phyloP scores from a whole-genome alignment of 1,284 basidiomycete genomes.

The Heterobasidion irregulare region DNA sequence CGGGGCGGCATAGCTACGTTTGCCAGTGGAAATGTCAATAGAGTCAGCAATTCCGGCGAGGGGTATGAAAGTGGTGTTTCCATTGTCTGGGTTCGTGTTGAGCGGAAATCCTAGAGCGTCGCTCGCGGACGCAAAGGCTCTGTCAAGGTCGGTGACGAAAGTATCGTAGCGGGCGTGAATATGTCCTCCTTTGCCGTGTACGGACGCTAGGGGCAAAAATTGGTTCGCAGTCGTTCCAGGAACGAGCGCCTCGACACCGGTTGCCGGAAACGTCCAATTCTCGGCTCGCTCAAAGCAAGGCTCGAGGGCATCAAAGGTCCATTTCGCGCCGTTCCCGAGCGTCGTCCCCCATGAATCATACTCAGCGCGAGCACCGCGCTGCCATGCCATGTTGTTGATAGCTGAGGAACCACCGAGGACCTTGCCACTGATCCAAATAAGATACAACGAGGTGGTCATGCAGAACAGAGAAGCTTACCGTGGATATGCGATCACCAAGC shows the following conservation, averaged over 20 bases:
- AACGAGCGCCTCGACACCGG: slow-evolving; percentile 3
- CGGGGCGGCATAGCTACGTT: slow-evolving; percentile 11
- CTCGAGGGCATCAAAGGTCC: slow-evolving; percentile 10
- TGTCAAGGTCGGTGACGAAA: slow-evolving; percentile 10
- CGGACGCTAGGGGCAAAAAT: neutral
- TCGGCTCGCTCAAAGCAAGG: slow-evolving; percentile 10
- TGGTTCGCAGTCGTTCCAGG: slow-evolving; percentile 1
- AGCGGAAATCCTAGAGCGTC: slow-evolving; percentile 5
- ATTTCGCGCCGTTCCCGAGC: slow-evolving; percentile 10
- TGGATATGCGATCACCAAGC: slow-evolving; percentile 7
- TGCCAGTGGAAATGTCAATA: slow-evolving; percentile 5
- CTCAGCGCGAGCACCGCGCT: slow-evolving; percentile 9
- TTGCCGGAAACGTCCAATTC: slow-evolving; percentile 4
- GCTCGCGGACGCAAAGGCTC: slow-evolving; percentile 6
- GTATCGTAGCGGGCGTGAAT: slow-evolving; percentile 10
- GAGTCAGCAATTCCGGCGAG: slow-evolving; percentile 9
- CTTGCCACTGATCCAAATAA: slow-evolving; percentile 4
- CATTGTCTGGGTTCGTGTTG: slow-evolving; percentile 10
- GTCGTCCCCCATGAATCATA: slow-evolving; percentile 10
- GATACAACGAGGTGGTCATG: neutral
- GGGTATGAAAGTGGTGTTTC: slow-evolving; percentile 8
- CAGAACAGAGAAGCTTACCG: slow-evolving; percentile 1
- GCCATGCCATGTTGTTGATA: slow-evolving; percentile 11
- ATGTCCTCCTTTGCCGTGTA: slow-evolving; percentile 7
- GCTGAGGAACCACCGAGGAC: slow-evolving; percentile 11